phyloP scores from a whole-genome alignment of 148 eudicot species.

The Nyssa sinensis region DNA sequence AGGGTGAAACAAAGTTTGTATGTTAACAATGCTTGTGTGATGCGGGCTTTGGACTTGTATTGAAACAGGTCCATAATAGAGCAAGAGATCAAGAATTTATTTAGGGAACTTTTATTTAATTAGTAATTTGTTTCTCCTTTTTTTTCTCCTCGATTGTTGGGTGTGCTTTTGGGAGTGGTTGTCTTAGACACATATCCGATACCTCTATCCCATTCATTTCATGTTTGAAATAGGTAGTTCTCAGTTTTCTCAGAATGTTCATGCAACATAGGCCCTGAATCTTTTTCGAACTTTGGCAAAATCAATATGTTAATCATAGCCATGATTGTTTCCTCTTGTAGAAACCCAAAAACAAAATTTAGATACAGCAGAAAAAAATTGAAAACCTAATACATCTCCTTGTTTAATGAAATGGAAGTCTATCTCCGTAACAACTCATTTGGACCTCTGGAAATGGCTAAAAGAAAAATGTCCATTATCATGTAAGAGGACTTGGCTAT shows the following conservation, averaged over 20 bases:
- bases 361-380: too few relatives aligned
- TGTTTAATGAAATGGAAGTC: background rate
- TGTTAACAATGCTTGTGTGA: background rate
- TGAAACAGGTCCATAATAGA: background rate
- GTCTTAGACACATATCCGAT: too few relatives aligned
- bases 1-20: background rate
- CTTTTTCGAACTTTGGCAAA: too few relatives aligned
- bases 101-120: background rate
- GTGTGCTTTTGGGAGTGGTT: too few relatives aligned
- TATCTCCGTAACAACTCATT: background rate
- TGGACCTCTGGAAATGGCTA: background rate
- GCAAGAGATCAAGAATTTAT: background rate
- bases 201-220: background rate
- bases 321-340: too few relatives aligned
- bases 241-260: too few relatives aligned
- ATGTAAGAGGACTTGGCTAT: background rate
- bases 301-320: background rate
- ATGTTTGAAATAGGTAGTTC: too few relatives aligned
- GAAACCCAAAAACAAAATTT: background rate
- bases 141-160: background rate
- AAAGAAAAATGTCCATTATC: background rate
- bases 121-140: background rate
- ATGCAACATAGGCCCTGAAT: too few relatives aligned
- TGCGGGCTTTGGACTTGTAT: background rate
- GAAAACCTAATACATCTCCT: background rate